Conservation (phyloP, 805 yeast genomes). For the Pichia exigua region DNA sequence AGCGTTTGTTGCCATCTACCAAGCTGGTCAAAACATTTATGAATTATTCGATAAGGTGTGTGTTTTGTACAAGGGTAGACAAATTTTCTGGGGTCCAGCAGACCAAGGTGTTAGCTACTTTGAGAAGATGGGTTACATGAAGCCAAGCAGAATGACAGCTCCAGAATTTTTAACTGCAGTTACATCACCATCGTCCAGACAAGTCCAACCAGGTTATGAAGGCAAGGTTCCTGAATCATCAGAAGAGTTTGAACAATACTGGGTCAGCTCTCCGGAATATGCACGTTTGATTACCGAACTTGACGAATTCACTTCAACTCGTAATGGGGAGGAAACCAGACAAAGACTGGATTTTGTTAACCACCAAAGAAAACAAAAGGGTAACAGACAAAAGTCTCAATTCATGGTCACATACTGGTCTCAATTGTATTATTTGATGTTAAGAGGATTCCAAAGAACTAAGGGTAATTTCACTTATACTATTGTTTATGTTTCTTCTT, state of each 20-base stretch:
- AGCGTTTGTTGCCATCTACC: conserved; percentile 26
- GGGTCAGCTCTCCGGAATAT: conserved; percentile 54
- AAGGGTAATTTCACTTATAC: conserved; percentile 52
- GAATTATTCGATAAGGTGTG: conserved; percentile 55
- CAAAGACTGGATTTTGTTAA: conserved; percentile 26
- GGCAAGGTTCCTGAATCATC: conserved; percentile 50
- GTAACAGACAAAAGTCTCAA: conserved; percentile 33
- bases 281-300: conserved; percentile 29
- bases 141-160: conserved; percentile 16
- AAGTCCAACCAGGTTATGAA: conserved; percentile 20
- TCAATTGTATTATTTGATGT: conserved; percentile 44
- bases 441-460: conserved; percentile 47
- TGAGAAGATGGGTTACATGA: conserved; percentile 50
- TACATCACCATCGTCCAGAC: conserved; percentile 11
- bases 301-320: conserved; percentile 27
- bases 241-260: conserved; percentile 49
- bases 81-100: conserved; percentile 59
- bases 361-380: conserved; percentile 31
- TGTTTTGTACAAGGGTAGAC: conserved; percentile 52
- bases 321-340: conserved; percentile 29
- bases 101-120: conserved; percentile 49
- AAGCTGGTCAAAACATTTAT: conserved; percentile 61
- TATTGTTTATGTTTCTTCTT: conserved; percentile 39
- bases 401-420: conserved; percentile 36
- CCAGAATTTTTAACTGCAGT: conserved; percentile 22